Base-by-base conservation (phyloP, 2,329 filamentous ascomycete genomes). In the Acrocalymma vagum region DNA sequence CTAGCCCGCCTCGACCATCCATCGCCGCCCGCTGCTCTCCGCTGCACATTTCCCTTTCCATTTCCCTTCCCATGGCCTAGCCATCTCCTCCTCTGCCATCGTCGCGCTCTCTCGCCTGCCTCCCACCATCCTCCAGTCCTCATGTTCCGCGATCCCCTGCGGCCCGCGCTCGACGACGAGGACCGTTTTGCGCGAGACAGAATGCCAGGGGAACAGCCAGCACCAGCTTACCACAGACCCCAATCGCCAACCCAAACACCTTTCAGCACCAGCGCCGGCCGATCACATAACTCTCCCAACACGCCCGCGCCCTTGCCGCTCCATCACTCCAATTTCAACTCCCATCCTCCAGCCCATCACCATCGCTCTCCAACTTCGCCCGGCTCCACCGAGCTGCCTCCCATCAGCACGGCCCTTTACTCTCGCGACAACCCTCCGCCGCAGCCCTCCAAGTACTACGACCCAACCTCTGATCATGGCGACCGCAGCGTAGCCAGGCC, bases 401-500 rank as follows among this genome's bases (percentile, higher is more conserved):
- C 70, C 51, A 65, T 72, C 56, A 62, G 55, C 58, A 63, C 67
- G 41, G 65, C 65, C 57, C 48, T 69, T 49, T 69, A 70, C 51
- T 37, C 56, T 38, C 71, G 72, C 60, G 70, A 72, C 48, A 63
- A 61, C 46, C n/a, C n/a, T n/a, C n/a, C n/a, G n/a, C n/a, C n/a
- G n/a, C 58, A 69, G n/a, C 55, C 65, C 13, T 70, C 72, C 38
- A 70, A 70, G 57, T 78, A 77, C 66, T 78, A 78, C 65, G 76
- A 78, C 57, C 76, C 75, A 6, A 74, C 72, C 27, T 71, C 70
- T 42, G 74, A 77, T 53, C 69, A 72, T 57, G 70, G 72, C 51
- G 55, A 65, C 42, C 58, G 60, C 48, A 28, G 47, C 46, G 22
- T 65, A 65, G 60, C 40, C 25, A 62, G 66, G 27, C 43, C 52